Conservation (phyloP, 805 yeast genomes). For the Starmerella vaccinii region DNA sequence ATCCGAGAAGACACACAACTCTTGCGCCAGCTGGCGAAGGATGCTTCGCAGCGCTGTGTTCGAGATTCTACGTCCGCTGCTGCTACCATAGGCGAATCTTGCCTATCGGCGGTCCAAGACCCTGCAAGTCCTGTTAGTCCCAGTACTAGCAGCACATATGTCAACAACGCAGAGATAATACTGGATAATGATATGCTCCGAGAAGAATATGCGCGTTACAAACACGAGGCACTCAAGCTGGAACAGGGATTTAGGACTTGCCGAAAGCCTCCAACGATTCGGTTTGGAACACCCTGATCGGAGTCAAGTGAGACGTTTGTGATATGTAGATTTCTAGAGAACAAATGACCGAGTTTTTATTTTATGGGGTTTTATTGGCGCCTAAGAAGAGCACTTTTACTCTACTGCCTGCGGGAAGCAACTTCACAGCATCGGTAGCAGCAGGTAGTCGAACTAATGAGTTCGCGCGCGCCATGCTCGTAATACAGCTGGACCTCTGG, state of each 20-base stretch:
- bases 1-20: constrained; percentile 2
- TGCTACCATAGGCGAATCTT: not conserved
- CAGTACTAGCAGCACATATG: not conserved
- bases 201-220: not conserved
- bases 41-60: not conserved
- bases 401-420: constrained; percentile 14
- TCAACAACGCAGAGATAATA: not conserved
- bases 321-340: no score
- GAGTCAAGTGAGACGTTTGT: not conserved
- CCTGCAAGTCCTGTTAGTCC: not conserved
- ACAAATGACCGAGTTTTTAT: no score
- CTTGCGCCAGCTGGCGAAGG: constrained; percentile 5
- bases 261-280: not conserved
- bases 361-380: not conserved
- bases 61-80: not conserved
- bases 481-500: constrained; percentile 43
- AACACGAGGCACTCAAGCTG: not conserved
- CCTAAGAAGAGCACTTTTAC: constrained; percentile 23
- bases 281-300: not conserved
- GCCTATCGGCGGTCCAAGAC: not conserved
- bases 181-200: not conserved
- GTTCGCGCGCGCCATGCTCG: constrained; percentile 40
- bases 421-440: not conserved
- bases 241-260: constrained; percentile 1
- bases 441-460: constrained; percentile 40